phyloP scores from a whole-genome alignment of 306 rosid species.

The Gleditsia sinensis region DNA sequence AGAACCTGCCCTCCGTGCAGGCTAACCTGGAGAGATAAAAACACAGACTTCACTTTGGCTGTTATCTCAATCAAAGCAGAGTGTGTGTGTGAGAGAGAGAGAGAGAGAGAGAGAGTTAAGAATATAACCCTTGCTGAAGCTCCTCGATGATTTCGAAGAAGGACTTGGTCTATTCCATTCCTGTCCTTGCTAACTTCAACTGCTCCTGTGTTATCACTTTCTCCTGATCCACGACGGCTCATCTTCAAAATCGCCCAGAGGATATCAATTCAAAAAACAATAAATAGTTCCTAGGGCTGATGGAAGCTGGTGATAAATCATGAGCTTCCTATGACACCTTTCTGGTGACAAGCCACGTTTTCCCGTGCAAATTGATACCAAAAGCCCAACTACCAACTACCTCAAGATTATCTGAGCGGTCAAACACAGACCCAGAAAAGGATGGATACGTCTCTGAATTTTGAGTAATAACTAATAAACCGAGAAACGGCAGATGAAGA shows the following conservation, averaged over 20 bases:
- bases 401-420: neutral
- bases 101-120: neutral
- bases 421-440: neutral
- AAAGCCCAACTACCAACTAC: slow-evolving; percentile 32
- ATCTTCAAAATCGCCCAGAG: slow-evolving; percentile 45
- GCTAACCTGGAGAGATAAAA: slow-evolving; percentile 85
- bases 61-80: slow-evolving; percentile 9
- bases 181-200: slow-evolving; percentile 60
- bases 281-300: neutral
- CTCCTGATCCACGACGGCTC: slow-evolving; percentile 51
- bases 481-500: neutral
- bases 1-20: slow-evolving; percentile 90
- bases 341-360: slow-evolving; percentile 47
- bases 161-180: slow-evolving; percentile 57
- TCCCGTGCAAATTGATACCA: slow-evolving; percentile 53
- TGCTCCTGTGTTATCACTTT: slow-evolving; percentile 35
- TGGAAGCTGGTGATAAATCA: slow-evolving; percentile 43
- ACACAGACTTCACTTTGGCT: neutral
- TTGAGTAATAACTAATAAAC: neutral
- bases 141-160: slow-evolving; percentile 69
- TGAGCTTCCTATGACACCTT: slow-evolving; percentile 33
- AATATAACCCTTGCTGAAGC: slow-evolving; percentile 63
- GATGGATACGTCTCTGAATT: neutral
- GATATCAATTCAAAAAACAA: slow-evolving; percentile 10
- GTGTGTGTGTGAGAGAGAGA: too few relatives aligned